A percentile compares a stretch with the other conserved stretches of the same genome.
Evolutionary conservation across 2,329 filamentous ascomycete genomes (phyloP).

Genomic region (Calonectria crousiana): DNA sequence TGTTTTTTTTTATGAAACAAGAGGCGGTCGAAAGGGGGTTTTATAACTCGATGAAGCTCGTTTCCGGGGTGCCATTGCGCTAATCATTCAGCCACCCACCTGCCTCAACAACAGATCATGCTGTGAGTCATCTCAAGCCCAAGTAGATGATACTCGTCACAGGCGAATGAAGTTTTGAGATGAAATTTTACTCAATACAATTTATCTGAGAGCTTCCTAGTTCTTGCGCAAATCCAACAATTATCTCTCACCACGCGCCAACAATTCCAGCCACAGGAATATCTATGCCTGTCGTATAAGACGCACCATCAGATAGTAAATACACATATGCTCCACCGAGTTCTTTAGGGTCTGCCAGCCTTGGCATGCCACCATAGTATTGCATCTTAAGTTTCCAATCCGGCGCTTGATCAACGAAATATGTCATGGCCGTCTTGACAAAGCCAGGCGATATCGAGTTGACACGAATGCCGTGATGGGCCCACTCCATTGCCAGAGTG

Average conservation of each 20-base stretch:
- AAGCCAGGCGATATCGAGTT: slow-evolving; percentile 61
- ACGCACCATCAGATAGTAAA: neutral
- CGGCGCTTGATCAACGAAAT: neutral
- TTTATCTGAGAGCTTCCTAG: neutral
- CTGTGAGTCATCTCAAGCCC: neutral
- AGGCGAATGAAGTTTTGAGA: neutral
- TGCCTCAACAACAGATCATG: neutral
- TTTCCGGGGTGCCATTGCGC: too few species aligned
- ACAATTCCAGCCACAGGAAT: slow-evolving; percentile 2
- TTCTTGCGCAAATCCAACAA: too few species aligned
- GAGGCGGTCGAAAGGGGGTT: too few species aligned
- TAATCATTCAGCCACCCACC: too few species aligned
- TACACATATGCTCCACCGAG: neutral
- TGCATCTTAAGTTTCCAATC: slow-evolving; percentile 7
- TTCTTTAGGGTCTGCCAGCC: neutral
- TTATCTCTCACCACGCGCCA: neutral
- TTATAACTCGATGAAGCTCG: too few species aligned
- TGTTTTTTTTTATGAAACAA: too few species aligned
- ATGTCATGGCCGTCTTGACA: slow-evolving; percentile 47
- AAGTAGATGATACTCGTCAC: neutral
- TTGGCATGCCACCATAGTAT: neutral
- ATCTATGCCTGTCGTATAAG: neutral
- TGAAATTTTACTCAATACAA: neutral
- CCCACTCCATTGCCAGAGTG: slow-evolving; percentile 61
- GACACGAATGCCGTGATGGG: slow-evolving; percentile 58